These are phyloP conservation scores for Euphrasia confusa DNA, from an alignment of 257 asterid genomes.

Conservation along the genomic window DNA sequence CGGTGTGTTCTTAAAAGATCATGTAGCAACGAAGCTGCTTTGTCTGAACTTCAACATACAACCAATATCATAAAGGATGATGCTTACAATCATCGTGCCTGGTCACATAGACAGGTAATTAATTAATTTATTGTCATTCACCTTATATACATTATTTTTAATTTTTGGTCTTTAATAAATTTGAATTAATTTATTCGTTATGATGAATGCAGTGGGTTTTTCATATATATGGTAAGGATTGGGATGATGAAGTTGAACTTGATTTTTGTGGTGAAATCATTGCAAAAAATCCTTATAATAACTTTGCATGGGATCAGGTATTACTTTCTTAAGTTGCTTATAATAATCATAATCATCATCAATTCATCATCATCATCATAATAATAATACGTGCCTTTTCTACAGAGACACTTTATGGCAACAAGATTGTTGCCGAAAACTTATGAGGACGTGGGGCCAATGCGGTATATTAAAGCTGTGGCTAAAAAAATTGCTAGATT, in stretches of 20 bases:
- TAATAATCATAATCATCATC: too few species aligned
- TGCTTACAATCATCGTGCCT: not conserved
- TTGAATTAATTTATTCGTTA: too few species aligned
- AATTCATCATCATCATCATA: too few species aligned
- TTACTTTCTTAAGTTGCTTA: not conserved
- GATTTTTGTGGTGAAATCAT: not conserved
- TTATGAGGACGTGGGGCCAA: not conserved
- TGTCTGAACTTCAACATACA: not conserved
- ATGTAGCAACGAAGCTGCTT: not conserved
- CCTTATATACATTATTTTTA: not conserved
- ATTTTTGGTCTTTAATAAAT: not conserved
- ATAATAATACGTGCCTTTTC: too few species aligned
- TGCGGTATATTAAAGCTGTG: not conserved
- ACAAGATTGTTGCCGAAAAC: not conserved
- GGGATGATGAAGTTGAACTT: not conserved
- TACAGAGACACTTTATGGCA: not conserved
- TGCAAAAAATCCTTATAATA: not conserved
- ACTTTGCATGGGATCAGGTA: not conserved
- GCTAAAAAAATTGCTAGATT: not conserved
- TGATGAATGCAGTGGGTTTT: not conserved
- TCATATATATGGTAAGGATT: not conserved
- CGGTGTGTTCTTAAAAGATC: not conserved
- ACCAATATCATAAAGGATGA: not conserved
- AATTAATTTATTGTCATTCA: not conserved
- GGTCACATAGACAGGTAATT: not conserved